These are phyloP conservation scores for Simplicillium sp. DNA, from an alignment of 2,329 filamentous ascomycete genomes.

Conservation along the genomic window DNA sequence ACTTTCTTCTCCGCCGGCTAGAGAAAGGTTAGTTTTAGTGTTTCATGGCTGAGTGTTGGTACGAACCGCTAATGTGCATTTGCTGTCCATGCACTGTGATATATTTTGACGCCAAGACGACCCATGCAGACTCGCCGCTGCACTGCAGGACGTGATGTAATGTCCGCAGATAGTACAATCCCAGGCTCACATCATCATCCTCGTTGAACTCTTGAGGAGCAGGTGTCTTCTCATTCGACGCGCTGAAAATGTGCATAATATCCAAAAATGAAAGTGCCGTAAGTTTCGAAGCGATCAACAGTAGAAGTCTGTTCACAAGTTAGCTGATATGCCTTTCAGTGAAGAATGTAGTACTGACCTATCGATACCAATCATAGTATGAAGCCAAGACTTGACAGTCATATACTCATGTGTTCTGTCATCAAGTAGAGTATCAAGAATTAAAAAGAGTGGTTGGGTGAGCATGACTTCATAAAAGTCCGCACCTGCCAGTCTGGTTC, in stretches of 20 bases:
- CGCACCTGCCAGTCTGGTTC: constrained; percentile 39
- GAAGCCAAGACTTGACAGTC: constrained; percentile 73
- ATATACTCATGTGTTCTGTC: constrained; percentile 66
- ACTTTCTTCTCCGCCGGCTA: constrained; percentile 40
- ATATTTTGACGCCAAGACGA: constrained; percentile 54
- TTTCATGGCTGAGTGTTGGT: background rate
- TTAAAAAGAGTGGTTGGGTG: constrained; percentile 68
- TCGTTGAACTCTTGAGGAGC: constrained; percentile 24
- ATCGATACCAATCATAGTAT: constrained; percentile 53
- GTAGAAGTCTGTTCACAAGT: constrained; percentile 39
- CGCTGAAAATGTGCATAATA: constrained; percentile 8
- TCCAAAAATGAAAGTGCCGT: constrained; percentile 43
- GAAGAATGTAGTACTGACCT: constrained; percentile 34
- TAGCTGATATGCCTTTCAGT: background rate
- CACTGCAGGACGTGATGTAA: constrained; percentile 64
- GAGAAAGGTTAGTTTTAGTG: constrained; percentile 10
- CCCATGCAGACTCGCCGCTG: constrained; percentile 59
- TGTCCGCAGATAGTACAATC: constrained; percentile 68
- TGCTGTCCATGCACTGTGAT: constrained; percentile 16
- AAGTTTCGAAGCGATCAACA: constrained; percentile 50
- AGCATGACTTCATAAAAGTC: constrained; percentile 66
- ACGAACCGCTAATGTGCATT: constrained; percentile 41
- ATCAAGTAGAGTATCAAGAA: constrained; percentile 69
- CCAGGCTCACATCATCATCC: constrained; percentile 65
- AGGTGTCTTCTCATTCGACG: constrained; percentile 9